Conservation (phyloP, 176 grass and related monocot genomes). For the Phyllostachys edulis region DNA sequence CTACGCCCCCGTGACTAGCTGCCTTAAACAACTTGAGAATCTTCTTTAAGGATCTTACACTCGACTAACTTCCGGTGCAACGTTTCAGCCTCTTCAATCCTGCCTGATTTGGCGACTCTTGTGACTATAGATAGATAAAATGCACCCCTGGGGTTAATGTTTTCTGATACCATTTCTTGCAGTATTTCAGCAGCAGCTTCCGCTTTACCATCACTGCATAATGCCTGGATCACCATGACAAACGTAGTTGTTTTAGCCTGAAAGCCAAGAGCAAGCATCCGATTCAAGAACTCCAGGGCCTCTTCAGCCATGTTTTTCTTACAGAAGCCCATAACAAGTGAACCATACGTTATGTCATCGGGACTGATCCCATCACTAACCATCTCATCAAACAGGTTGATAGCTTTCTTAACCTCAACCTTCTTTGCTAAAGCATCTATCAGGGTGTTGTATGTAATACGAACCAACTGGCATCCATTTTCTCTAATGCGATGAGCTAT, state of each 20-base stretch:
- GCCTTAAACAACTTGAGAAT: constrained; percentile 27
- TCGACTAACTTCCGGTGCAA: constrained; percentile 47
- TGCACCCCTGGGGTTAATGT: constrained; percentile 36
- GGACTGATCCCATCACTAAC: constrained; percentile 50
- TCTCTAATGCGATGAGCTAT: constrained; percentile 55
- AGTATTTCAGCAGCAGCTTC: constrained; percentile 61
- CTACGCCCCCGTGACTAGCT: constrained; percentile 9
- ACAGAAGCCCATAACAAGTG: constrained; percentile 71
- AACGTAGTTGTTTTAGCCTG: constrained; percentile 65
- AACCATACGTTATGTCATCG: constrained; percentile 66
- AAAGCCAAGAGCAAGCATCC: constrained; percentile 51
- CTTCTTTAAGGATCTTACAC: constrained; percentile 50
- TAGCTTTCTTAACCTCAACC: constrained; percentile 48
- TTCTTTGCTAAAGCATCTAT: constrained; percentile 74
- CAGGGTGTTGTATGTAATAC: constrained; percentile 68
- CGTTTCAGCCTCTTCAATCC: constrained; percentile 44
- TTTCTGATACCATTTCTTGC: constrained; percentile 47
- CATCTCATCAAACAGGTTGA: constrained; percentile 72
- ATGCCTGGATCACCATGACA: constrained; percentile 56
- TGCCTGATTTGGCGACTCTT: constrained; percentile 56
- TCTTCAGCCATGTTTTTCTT: constrained; percentile 56
- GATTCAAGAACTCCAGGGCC: constrained; percentile 53
- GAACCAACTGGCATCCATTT: constrained; percentile 55
- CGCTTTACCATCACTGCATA: constrained; percentile 55
- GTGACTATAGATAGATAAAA: constrained; percentile 52